Base-by-base conservation (phyloP, 2,329 filamentous ascomycete species). In the Colletotrichum acutatum region DNA sequence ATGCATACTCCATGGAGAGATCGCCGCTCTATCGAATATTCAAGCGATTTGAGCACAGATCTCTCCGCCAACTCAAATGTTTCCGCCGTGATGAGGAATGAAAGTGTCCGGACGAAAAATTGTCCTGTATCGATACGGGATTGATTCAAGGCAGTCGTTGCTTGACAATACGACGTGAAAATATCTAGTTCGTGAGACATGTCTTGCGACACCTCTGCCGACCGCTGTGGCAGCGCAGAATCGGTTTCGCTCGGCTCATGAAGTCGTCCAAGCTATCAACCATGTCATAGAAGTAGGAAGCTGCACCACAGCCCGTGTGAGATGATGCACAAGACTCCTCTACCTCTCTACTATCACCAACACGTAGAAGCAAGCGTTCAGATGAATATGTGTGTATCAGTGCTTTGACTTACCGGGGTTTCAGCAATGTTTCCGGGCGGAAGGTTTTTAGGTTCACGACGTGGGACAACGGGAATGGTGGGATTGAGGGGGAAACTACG, bases 401-500 rank as follows among this genome's bases (percentile, higher is more conserved):
- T 56, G 66, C 66, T 57, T 69, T 42, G 66, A 56, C 59, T 64
- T 58, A 42, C 24, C 30, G 46, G 46, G 54, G 68, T 71, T 71
- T 71, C 68, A 71, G 68, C 14, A 57, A 42, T 66, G 42, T 60
- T 30, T 71, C 63, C 46, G 19, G 24, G 19, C 28, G 26, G 56
- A 42, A 34, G 19, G n/a, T 6, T 22, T 70, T 34, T 56, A 66
- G 46, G 54, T 66, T 66, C 22, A 59, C 37, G 34, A n/a, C 34
- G n/a, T 49, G 54, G 49, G 56, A 56, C 32, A 54, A 26, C 30
- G 66, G 37, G 32, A 65, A 22, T 19, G 42, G 19, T 58, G 37
- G 58, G 42, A 64, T 42, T 42, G 37, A 42, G 37, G 24, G 66
- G 59, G 46, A 46, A 46, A 42, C 16, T 42, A 42, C 16, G 19